Evolutionary conservation across 495 filamentous ascomycete species (phyloP).

Genomic region (Aspergillus sparsus): DNA sequence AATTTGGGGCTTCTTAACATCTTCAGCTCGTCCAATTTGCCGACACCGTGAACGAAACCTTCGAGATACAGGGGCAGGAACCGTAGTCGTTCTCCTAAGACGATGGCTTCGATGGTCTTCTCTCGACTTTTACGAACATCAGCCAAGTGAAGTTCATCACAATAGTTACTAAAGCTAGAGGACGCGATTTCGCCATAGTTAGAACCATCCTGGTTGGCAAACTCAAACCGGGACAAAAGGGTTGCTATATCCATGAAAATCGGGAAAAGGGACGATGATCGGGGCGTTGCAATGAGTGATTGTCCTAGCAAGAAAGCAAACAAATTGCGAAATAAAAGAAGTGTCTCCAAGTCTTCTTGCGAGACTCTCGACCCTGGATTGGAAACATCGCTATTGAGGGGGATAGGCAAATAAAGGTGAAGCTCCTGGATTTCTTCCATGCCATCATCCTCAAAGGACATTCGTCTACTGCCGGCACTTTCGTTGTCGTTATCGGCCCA

Average conservation of each 20-base stretch:
- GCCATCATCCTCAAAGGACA: conserved; percentile 44
- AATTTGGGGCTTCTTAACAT: conserved; percentile 68
- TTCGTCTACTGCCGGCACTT: conserved; percentile 45
- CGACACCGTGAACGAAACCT: conserved; percentile 89
- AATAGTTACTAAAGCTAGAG: conserved; percentile 71
- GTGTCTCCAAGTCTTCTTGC: conserved; percentile 61
- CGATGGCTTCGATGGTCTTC: conserved; percentile 85
- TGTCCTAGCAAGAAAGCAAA: conserved; percentile 86
- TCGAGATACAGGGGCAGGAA: conserved; percentile 83
- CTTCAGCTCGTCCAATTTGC: conserved; percentile 76
- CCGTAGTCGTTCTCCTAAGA: conserved; percentile 83
- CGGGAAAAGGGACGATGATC: conserved; percentile 66
- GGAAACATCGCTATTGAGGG: conserved; percentile 51
- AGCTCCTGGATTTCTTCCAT: conserved; percentile 53
- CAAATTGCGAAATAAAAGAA: conserved; percentile 81
- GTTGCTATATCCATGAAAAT: conserved; percentile 72
- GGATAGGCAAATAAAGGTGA: conserved; percentile 70
- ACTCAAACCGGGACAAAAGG: conserved; percentile 71
- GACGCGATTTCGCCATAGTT: conserved; percentile 81
- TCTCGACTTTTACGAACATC: conserved; percentile 83
- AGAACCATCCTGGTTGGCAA: conserved; percentile 76
- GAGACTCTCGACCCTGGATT: conserved; percentile 40
- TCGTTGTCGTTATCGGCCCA: conserved; percentile 44
- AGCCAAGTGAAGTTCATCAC: conserved; percentile 71
- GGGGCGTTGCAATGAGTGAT: conserved; percentile 74